Percentiles rank a stretch among this genome's conserved stretches.
Conservation (phyloP, 257 asterid species). For the Solanum chmielewskii region DNA sequence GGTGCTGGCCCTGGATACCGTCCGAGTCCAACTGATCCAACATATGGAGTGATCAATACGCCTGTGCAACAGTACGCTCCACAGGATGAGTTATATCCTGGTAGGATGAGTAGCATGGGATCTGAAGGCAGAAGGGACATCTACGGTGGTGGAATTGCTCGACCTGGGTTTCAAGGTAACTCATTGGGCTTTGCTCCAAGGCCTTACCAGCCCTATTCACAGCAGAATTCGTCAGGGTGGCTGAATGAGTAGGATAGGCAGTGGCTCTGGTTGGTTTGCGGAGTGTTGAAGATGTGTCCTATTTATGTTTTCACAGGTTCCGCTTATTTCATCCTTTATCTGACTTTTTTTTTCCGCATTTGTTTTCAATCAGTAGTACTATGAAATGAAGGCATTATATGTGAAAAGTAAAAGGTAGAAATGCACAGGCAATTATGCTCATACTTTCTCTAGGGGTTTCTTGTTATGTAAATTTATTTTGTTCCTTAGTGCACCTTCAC, state of each 20-base stretch:
- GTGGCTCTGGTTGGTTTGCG: neutral
- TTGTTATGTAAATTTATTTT: neutral
- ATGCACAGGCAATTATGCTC: neutral
- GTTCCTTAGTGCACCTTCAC: neutral
- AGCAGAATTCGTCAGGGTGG: conserved; percentile 60
- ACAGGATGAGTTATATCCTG: conserved; percentile 24
- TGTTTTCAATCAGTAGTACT: neutral
- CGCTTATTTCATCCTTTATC: neutral
- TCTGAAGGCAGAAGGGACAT: conserved; percentile 5
- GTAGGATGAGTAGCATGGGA: conserved; percentile 8
- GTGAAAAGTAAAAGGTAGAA: neutral
- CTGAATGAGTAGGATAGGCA: conserved; percentile 56
- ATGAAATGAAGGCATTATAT: neutral
- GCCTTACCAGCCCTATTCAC: conserved; percentile 29
- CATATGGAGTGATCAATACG: conserved; percentile 11
- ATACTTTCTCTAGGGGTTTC: neutral
- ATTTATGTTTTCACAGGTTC: neutral
- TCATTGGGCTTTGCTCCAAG: conserved; percentile 41
- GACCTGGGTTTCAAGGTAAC: conserved; percentile 6
- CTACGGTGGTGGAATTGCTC: conserved; percentile 9
- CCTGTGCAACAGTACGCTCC: conserved; percentile 47
- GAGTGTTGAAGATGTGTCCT: neutral
- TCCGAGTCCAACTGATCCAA: neutral
- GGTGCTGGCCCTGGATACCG: conserved; percentile 7
- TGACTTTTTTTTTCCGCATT: neutral